These are phyloP conservation scores for Dinochytrium kinnereticum DNA, from an alignment of 371 early-diverging fungal genomes.

Conservation along the genomic window DNA sequence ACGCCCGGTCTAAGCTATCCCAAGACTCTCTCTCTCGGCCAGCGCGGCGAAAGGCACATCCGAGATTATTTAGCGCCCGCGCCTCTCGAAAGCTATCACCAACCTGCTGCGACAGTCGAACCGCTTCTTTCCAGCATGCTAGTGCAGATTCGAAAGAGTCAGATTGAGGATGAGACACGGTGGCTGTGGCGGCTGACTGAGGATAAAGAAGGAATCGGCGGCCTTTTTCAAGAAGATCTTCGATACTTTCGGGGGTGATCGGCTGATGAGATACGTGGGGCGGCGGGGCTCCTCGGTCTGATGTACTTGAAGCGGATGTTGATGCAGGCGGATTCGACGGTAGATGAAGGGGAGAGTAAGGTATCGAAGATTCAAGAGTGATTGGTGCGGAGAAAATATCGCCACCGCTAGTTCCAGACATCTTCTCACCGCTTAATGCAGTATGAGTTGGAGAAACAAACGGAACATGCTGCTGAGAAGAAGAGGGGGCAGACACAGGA, in stretches of 20 bases:
- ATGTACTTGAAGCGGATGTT: neutral
- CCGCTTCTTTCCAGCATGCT: slow-evolving; percentile 7
- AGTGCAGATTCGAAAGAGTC: neutral
- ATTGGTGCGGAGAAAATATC: slow-evolving; percentile 2
- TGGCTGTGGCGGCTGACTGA: neutral
- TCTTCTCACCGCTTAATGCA: neutral
- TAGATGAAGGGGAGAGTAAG: neutral
- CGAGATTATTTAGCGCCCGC: slow-evolving; percentile 13
- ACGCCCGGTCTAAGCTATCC: slow-evolving; percentile 7
- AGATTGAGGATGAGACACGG: too few species aligned
- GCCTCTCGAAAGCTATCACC: slow-evolving; percentile 19
- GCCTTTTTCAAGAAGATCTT: slow-evolving; percentile 3
- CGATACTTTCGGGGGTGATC: neutral
- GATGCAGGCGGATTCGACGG: neutral
- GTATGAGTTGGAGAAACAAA: neutral
- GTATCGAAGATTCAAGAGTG: neutral
- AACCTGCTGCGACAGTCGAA: neutral
- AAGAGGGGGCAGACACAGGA: neutral
- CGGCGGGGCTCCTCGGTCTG: neutral
- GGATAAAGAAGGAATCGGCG: neutral
- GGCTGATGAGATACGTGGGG: neutral
- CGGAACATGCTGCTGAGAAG: neutral
- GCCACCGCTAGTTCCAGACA: neutral
- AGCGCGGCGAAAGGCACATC: neutral
- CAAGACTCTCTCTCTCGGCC: neutral